These are phyloP conservation scores for Sequoia sempervirens DNA, from an alignment of 75 land plant species.

Conservation along the genomic window DNA sequence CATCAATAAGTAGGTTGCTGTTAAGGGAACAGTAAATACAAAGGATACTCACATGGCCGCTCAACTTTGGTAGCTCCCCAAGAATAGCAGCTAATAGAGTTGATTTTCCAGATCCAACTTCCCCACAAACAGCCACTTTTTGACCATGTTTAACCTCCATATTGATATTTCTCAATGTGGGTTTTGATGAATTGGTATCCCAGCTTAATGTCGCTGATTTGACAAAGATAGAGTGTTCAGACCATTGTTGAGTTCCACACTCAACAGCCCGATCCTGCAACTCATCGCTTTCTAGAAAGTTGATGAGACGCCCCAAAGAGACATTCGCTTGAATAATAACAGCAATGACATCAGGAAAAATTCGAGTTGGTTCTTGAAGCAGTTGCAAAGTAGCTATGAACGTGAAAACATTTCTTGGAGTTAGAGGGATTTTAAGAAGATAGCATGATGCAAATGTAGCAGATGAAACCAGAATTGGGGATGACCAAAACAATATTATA, in stretches of 20 bases:
- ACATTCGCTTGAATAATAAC: slow-evolving; percentile 31
- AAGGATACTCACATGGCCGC: slow-evolving; percentile 56
- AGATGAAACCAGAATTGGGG: slow-evolving; percentile 29
- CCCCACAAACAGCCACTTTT: slow-evolving; percentile 87
- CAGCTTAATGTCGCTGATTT: slow-evolving; percentile 54
- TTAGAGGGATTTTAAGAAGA: slow-evolving; percentile 21
- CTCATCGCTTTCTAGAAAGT: slow-evolving; percentile 21
- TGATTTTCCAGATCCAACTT: slow-evolving; percentile 91
- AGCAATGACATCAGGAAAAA: slow-evolving; percentile 36
- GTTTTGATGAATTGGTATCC: slow-evolving; percentile 41
- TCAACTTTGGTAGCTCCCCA: slow-evolving; percentile 69
- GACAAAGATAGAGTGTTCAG: slow-evolving; percentile 22
- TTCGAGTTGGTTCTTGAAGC: slow-evolving; percentile 35
- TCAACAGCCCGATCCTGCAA: slow-evolving; percentile 5
- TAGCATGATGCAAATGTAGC: slow-evolving; percentile 27
- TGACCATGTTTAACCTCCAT: slow-evolving; percentile 45
- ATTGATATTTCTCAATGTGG: slow-evolving; percentile 49
- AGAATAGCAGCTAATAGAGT: slow-evolving; percentile 76
- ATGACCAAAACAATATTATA: slow-evolving; percentile 24
- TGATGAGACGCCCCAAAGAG: slow-evolving; percentile 12
- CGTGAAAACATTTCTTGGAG: slow-evolving; percentile 43
- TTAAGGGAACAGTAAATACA: background rate
- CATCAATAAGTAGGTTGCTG: background rate
- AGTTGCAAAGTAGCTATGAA: slow-evolving; percentile 36
- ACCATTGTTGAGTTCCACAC: background rate